Evolutionary conservation across 2,329 filamentous ascomycete species (phyloP).

Genomic region (Knoxdaviesia proteae): DNA sequence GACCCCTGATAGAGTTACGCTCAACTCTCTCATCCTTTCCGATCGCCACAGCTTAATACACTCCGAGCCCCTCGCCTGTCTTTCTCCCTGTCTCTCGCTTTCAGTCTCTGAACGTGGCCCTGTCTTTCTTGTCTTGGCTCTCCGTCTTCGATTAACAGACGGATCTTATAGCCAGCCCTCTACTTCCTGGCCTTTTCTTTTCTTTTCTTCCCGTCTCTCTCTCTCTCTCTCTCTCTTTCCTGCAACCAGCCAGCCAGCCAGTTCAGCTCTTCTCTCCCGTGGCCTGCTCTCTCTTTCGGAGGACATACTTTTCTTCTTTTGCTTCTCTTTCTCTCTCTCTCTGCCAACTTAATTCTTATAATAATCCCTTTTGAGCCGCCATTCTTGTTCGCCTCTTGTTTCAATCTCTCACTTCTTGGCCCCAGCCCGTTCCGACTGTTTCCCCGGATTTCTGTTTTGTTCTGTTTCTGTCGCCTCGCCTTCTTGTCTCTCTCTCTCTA

Average conservation of each 20-base stretch:
- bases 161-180: too few species aligned
- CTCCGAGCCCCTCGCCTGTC: too few species aligned
- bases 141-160: too few species aligned
- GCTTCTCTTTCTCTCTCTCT: background rate
- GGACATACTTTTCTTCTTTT: background rate
- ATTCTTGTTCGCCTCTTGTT: too few species aligned
- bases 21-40: too few species aligned
- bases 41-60: too few species aligned
- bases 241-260: background rate
- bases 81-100: too few species aligned
- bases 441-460: background rate
- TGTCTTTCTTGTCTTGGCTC: too few species aligned
- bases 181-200: background rate
- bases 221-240: slow-evolving; percentile 3
- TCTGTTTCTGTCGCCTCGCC: background rate
- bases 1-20: too few species aligned
- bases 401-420: background rate
- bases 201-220: background rate
- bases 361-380: background rate
- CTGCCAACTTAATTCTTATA: background rate
- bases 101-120: too few species aligned
- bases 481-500: background rate
- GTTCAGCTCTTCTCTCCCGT: background rate
- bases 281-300: background rate
- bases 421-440: background rate